Evolutionary conservation across 106 monocot genomes (phyloP).

Genomic region (Xerophyta viscosa): DNA sequence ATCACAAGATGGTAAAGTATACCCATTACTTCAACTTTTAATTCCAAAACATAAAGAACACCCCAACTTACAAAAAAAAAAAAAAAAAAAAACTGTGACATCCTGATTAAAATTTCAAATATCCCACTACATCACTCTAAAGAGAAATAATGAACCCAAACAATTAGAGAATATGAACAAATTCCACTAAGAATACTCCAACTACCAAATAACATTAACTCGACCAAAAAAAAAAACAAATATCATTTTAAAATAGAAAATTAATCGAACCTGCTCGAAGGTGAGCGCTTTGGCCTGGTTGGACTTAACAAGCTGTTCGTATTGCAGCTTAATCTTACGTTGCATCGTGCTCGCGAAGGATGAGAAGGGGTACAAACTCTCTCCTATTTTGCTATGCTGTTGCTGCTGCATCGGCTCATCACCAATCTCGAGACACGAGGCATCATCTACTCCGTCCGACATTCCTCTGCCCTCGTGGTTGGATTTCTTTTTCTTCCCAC

Average conservation of each 20-base stretch:
- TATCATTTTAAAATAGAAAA: not conserved
- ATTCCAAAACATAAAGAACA: too few relatives aligned
- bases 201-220: not conserved
- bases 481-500: conserved; percentile 6
- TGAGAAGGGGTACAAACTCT: conserved; percentile 1
- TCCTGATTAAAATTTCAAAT: too few relatives aligned
- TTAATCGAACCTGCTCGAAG: conserved; percentile 1
- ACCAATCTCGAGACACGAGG: not conserved
- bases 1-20: too few relatives aligned
- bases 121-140: too few relatives aligned
- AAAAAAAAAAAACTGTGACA: too few relatives aligned
- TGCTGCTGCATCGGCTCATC: not conserved
- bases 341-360: conserved; percentile 3
- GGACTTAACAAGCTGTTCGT: conserved; percentile 9
- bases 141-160: too few relatives aligned
- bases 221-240: not conserved
- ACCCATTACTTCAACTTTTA: too few relatives aligned
- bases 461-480: too few relatives aligned
- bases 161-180: too few relatives aligned
- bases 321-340: conserved; percentile 1
- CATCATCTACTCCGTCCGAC: not conserved
- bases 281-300: conserved; percentile 9
- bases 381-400: not conserved
- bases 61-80: too few relatives aligned
- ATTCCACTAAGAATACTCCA: not conserved